Conservation (phyloP, 1,139 yeast genomes). For the Protomyces gravidus region DNA sequence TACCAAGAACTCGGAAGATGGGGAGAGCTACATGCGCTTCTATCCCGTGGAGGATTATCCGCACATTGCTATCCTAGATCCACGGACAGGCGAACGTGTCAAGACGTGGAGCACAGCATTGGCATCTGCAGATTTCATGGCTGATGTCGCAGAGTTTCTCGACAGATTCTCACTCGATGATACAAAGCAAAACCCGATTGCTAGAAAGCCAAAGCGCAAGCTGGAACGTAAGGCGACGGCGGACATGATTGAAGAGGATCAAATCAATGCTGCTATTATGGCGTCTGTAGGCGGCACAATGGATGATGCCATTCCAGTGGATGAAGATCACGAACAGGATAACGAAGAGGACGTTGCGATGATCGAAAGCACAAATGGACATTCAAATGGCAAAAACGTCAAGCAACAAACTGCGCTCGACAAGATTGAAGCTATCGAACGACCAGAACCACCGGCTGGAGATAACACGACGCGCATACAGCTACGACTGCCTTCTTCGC, state of each 20-base stretch:
- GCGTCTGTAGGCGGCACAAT: slow-evolving; percentile 53
- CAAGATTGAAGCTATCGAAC: slow-evolving; percentile 48
- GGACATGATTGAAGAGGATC: slow-evolving; percentile 73
- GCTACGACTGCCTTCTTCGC: slow-evolving; percentile 69
- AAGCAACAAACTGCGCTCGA: slow-evolving; percentile 34
- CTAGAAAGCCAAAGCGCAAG: slow-evolving; percentile 36
- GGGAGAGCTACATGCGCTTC: slow-evolving; percentile 63
- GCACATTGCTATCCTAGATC: slow-evolving; percentile 87
- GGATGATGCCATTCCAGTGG: slow-evolving; percentile 37
- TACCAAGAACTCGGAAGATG: slow-evolving; percentile 70
- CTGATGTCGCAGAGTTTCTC: slow-evolving; percentile 45
- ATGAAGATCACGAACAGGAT: slow-evolving; percentile 32
- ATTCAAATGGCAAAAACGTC: slow-evolving; percentile 34
- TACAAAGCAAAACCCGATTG: slow-evolving; percentile 61
- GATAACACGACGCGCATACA: slow-evolving; percentile 73
- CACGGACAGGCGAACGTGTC: slow-evolving; percentile 88
- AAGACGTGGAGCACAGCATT: slow-evolving; percentile 58
- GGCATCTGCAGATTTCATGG: slow-evolving; percentile 31
- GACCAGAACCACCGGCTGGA: slow-evolving; percentile 59
- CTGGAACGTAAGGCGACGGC: slow-evolving; percentile 35
- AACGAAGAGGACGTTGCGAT: slow-evolving; percentile 26
- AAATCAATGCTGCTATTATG: slow-evolving; percentile 69
- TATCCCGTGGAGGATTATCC: slow-evolving; percentile 72
- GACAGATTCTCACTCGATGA: slow-evolving; percentile 63
- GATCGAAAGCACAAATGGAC: slow-evolving; percentile 20